Evolutionary conservation across 345 rosid genomes (phyloP), one percentile per base, ranked within the genome.

Genomic region (Combretum micranthum): DNA sequence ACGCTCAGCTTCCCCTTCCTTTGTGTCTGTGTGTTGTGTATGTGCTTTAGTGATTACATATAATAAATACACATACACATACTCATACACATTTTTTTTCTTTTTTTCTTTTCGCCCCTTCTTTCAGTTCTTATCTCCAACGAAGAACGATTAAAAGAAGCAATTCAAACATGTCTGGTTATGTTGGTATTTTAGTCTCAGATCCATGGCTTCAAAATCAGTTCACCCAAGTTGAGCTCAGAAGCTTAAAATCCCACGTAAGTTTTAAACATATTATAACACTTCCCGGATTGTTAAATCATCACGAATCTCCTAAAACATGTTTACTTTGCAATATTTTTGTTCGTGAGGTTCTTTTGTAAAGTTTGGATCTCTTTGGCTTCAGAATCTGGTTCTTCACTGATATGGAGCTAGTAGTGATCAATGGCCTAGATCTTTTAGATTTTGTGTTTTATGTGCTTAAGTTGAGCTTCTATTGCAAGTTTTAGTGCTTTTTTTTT

Each of bases 141-240:
- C 32, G 1, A 8, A 20, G 23, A 60, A 22, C 20, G 13, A 16
- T 22, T n/a, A 37, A 21, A 16, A 26, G 23, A 39, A 73, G 64
- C 22, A 15, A 15, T 20, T 20, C 22, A 17, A 53, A 21, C 53
- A 91, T 88, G 96, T 80, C 89, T 10, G 84, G 82, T n/a, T 93
- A 84, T 78, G 91, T 86, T 3, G 99, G 99, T 20, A 71, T 93
- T 74, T 65, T 93, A 19, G 91, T 93, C 42, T 89, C 97, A 68
- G 99, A 93, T 86, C 96, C 97, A 61, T 86, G 72, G 85, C 91
- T 93, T 44, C 99, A 93, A 56, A 93, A 86, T 69, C 99, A 93
- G 81, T 93, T 93, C 83, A 93, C 99, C 45, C 99, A 93, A 55
- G 99, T 93, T 44, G 99, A 93, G 89, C 99, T 88, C 59, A 85